Evolutionary conservation across 257 asterid genomes (phyloP), one percentile per base, ranked within the genome.

Genomic region (Solanum rostratum): DNA sequence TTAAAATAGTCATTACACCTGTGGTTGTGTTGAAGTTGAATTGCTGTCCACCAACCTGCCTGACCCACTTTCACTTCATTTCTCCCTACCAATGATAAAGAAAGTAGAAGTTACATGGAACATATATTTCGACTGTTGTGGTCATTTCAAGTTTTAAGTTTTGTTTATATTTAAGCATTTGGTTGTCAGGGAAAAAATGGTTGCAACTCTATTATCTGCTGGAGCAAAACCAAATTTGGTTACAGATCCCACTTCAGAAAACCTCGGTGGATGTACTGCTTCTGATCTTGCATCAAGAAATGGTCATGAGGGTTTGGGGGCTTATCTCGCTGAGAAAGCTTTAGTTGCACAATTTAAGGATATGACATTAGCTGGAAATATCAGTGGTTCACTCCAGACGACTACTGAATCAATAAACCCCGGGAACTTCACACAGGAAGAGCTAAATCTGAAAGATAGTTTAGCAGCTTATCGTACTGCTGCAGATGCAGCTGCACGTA

Each of bases 311-410:
- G 99, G 99, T 86, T 93, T 97, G 91, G 97, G 91, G 12, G 99
- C 98, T 83, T 97, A 92, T 91, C 98, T 97, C 63, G 98, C 99
- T 18, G 99, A 97, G 89, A 95, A 95, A 91, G 97, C 94, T 59
- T 88, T 97, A 79, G 95, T 97, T 73, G 90, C 91, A 62, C 99
- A 41, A 43, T 90, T 93, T 74, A 45, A 92, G 11, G 97, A 93
- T 37, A 93, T 93, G 97, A 86, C 93, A 4, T 68, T 93, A 76
- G 94, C 97, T 80, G 95, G 95, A 88, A 93, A 93, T 46, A 92
- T 90, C 81, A 93, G 97, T 80, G 97, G 91, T 29, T 86, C 95
- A 6, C 89, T 97, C 84, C 97, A 91, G 79, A 84, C 92, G 13
- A 82, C 91, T 14, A 85, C 86, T 73, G 95, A 93, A 37, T 22